Evolutionary conservation across 2,329 filamentous ascomycete species (phyloP), one percentile per base, ranked within the genome.

Genomic region (Pyricularia pennisetigena): DNA sequence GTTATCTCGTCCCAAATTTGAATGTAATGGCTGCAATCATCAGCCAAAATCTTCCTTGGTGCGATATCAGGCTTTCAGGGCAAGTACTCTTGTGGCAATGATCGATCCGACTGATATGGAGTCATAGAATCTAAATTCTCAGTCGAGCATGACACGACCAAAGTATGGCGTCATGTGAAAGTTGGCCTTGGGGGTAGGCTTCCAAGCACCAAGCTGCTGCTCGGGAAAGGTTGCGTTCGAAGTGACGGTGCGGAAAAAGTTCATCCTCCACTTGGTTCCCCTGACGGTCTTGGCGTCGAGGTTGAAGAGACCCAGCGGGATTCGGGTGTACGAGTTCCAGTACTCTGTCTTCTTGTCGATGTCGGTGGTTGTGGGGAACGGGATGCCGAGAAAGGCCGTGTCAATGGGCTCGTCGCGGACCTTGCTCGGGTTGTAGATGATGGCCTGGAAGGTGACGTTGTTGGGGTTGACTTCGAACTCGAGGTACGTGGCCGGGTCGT

Each of bases 381-480:
- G 80, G 66, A 79, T 73, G 4, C 74, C 71, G 67, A 83, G 72
- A 70, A 79, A 81, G 64, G 80, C 78, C 65, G 78, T 77, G 12
- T 65, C 64, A 12, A 49, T 26, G 32, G 64, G 64, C 0, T 72
- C 68, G 1, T 76, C 75, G 29, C 82, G 79, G 16, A 78, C 76
- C 71, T 83, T 83, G 71, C 79, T 78, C 4, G 81, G 82, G 72
- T 84, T 84, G 75, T 81, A 83, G 71, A 84, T 79, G 69, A 83
- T 81, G 9, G 82, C 80, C 70, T 83, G 81, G 75, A 81, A 84
- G 26, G 82, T 84, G 67, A 81, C 78, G 69, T 84, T 84, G 76
- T 82, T 81, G 66, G 82, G 82, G 72, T 74, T 82, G 61, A 84
- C 78, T 73, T 84, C 82, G 71, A 82, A 82, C 74, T 84, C 82